Evolutionary conservation across 306 rosid species (phyloP), one percentile per base, ranked within the genome.

Genomic region (Arachis hypogaea): DNA sequence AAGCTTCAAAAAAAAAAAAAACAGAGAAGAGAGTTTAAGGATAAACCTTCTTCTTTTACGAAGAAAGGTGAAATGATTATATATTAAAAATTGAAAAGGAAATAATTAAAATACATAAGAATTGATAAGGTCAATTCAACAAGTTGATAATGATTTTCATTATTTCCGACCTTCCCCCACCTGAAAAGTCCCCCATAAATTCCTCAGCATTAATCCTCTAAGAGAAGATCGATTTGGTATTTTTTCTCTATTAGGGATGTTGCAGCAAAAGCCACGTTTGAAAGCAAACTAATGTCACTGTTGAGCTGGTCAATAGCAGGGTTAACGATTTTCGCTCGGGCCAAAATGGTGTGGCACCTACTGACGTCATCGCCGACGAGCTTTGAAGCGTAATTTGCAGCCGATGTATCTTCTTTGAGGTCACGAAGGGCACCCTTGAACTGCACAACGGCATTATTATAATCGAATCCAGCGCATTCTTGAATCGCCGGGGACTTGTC

Each of bases 351-450:
- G 1, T 72, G 63, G 14, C 90, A 83, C 0, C 0, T 0, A 0
- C 0, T 2, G 2, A 82, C 22, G 6, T 41, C 49, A n/a, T 73
- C 85, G 7, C 47, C 63, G 0, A 82, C 83, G 38, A 50, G 16
- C 2, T 38, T 69, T 0, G 72, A 68, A n/a, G 80, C 85, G 9
- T 82, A 84, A 7, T 68, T 84, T 1, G 88, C 82, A 6, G 68
- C 57, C 5, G 10, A 0, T 7, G 69, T 9, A 58, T 82, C 85
- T 0, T 68, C 77, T 0, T 7, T 11, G 1, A 87, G 3, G 59
- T 72, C 87, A 0, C 0, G 1, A 1, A 55, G 12, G 0, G 83
- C 46, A 29, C 77, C 43, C 3, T 2, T 58, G 74, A 86, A 81
- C 0, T 30, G 28, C 28, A 22, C 28, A 62, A 69, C 74, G 12